Percentiles rank a stretch among this genome's conserved stretches.
Evolutionary conservation across 192 early-diverging fungal species (phyloP).

Genomic region (Podila minutissima): DNA sequence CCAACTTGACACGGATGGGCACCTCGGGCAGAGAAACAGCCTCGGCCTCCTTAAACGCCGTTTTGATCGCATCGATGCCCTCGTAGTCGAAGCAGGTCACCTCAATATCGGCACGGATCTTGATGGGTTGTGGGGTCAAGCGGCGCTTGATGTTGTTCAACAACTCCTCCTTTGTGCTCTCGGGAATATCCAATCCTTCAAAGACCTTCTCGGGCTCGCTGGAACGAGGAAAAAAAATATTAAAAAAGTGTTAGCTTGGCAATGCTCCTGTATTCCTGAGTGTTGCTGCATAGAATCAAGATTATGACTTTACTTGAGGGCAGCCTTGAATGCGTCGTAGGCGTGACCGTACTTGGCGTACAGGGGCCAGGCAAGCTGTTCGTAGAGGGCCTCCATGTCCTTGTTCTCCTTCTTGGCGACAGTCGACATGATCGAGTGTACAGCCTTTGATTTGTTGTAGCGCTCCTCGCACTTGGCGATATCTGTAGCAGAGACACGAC

Average conservation of each 20-base stretch:
- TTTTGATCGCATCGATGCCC: slow-evolving; percentile 96
- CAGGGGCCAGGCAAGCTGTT: slow-evolving; percentile 91
- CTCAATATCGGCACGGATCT: slow-evolving; percentile 96
- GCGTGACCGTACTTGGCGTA: slow-evolving; percentile 97
- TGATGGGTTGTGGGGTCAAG: slow-evolving; percentile 95
- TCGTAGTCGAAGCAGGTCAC: slow-evolving; percentile 93
- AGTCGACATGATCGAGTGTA: slow-evolving; percentile 86
- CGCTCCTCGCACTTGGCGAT: slow-evolving; percentile 90
- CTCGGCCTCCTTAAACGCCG: slow-evolving; percentile 89
- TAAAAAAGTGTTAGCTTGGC: background rate
- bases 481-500: slow-evolving; percentile 90
- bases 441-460: slow-evolving; percentile 93
- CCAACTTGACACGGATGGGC: slow-evolving; percentile 82
- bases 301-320: slow-evolving; percentile 72
- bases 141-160: slow-evolving; percentile 85
- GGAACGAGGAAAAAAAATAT: background rate
- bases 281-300: background rate
- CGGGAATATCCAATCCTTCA: slow-evolving; percentile 76
- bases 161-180: slow-evolving; percentile 76
- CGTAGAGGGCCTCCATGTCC: slow-evolving; percentile 87
- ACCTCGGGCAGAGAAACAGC: slow-evolving; percentile 79
- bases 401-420: slow-evolving; percentile 88
- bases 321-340: slow-evolving; percentile 96
- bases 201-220: slow-evolving; percentile 90
- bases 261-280: too few relatives aligned